Percentiles rank a stretch among this genome's conserved stretches.
These are phyloP conservation scores for Dispira parvispora DNA, from an alignment of 192 early-diverging fungal species.

Conservation along the genomic window DNA sequence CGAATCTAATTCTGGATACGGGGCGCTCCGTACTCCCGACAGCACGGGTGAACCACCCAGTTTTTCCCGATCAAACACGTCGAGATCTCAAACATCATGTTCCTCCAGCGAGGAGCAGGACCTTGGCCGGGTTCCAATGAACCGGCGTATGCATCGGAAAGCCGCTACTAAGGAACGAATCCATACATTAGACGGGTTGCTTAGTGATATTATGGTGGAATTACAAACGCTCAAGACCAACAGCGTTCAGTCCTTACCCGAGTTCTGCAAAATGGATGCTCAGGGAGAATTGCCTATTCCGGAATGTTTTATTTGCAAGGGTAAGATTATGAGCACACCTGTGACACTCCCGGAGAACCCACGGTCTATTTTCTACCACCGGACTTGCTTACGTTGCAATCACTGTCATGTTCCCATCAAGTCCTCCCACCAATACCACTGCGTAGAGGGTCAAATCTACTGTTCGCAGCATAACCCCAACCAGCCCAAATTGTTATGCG, in stretches of 20 bases:
- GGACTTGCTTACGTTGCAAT: background rate
- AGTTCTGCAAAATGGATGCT: background rate
- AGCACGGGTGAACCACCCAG: too few species aligned
- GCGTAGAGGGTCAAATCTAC: background rate
- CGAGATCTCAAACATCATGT: background rate
- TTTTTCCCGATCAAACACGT: constrained; percentile 1
- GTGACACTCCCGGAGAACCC: constrained; percentile 1
- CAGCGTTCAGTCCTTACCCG: background rate
- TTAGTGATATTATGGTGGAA: constrained; percentile 7
- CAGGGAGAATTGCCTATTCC: background rate
- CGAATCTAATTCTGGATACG: too few species aligned
- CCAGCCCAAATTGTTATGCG: background rate
- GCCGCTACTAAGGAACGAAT: background rate
- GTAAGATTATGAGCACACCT: background rate
- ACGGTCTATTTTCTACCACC: background rate
- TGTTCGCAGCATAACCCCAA: background rate
- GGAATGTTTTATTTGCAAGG: background rate
- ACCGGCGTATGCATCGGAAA: background rate
- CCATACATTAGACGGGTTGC: background rate
- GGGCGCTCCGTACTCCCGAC: too few species aligned
- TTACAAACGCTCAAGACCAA: constrained; percentile 2
- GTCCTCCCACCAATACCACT: background rate
- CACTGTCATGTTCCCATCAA: background rate
- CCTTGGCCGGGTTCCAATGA: background rate
- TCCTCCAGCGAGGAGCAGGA: background rate